Evolutionary conservation across 768 basidiomycete species (phyloP).

Genomic region (Amanita molliuscula): DNA sequence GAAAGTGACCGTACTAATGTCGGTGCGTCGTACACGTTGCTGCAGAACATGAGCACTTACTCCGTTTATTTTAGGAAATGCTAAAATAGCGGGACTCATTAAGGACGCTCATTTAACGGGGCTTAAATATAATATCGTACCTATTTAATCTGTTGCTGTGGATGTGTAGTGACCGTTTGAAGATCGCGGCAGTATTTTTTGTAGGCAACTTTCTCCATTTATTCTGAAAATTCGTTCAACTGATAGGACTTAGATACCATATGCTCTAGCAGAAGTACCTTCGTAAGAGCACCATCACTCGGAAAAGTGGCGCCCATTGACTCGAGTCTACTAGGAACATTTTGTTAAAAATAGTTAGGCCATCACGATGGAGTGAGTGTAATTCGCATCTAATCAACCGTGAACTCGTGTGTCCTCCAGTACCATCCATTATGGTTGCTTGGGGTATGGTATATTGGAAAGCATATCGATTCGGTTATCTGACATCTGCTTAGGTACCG

Average conservation of each 20-base stretch:
- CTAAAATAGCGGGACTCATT: slow-evolving; percentile 18
- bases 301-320: not conserved
- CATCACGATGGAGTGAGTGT: slow-evolving; percentile 18
- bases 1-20: slow-evolving; percentile 17
- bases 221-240: not conserved
- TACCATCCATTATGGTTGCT: slow-evolving; percentile 17
- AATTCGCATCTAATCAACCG: not conserved
- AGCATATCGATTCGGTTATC: not conserved
- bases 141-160: not conserved
- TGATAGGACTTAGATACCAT: slow-evolving; percentile 14
- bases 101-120: slow-evolving; percentile 15
- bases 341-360: slow-evolving; percentile 15
- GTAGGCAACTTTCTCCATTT: slow-evolving; percentile 7
- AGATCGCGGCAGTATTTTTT: slow-evolving; percentile 17
- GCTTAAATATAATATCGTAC: slow-evolving; percentile 16
- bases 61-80: slow-evolving; percentile 11
- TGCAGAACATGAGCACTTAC: not conserved
- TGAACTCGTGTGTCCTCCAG: slow-evolving; percentile 6
- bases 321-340: slow-evolving; percentile 13
- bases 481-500: slow-evolving; percentile 10
- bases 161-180: not conserved
- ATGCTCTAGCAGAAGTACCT: slow-evolving; percentile 18
- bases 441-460: slow-evolving; percentile 11
- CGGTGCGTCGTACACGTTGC: slow-evolving; percentile 7
- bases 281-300: slow-evolving; percentile 12